Conservation (phyloP, 805 yeast genomes). For the Pichia cephalocereana region DNA sequence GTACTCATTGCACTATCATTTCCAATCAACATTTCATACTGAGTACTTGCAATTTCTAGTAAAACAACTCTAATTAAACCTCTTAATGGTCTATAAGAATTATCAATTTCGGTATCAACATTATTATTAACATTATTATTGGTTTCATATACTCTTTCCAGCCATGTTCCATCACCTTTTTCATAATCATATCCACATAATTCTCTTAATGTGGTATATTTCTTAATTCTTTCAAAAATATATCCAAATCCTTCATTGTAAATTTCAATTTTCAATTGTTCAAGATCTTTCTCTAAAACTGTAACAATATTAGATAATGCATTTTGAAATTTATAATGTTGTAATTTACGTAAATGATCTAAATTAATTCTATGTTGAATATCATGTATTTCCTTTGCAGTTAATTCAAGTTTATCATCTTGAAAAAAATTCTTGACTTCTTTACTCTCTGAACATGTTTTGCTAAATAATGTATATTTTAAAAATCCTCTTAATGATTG, state of each 20-base stretch:
- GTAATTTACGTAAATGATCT: conserved; percentile 47
- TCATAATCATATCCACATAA: conserved; percentile 3
- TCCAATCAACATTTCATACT: conserved; percentile 73
- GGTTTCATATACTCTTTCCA: conserved; percentile 1
- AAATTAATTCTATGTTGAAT: conserved; percentile 46
- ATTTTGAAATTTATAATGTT: conserved; percentile 65
- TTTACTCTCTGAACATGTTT: conserved; percentile 45
- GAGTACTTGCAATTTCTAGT: conserved; percentile 73
- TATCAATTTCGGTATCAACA: not conserved
- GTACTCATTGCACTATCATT: conserved; percentile 74
- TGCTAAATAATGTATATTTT: conserved; percentile 39
- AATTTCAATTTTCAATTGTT: conserved; percentile 26
- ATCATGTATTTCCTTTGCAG: conserved; percentile 43
- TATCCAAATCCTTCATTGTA: conserved; percentile 41
- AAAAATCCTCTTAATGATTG: conserved; percentile 71
- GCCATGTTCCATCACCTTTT: not conserved
- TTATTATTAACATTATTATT: conserved; percentile 40
- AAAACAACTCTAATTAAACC: conserved; percentile 76
- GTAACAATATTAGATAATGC: conserved; percentile 30
- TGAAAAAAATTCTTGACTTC: conserved; percentile 45
- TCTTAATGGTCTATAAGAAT: conserved; percentile 40
- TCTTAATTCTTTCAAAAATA: conserved; percentile 59
- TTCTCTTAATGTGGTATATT: conserved; percentile 22
- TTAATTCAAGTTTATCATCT: conserved; percentile 27
- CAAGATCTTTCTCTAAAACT: conserved; percentile 31